A percentile compares a stretch with the other conserved stretches of the same genome.
phyloP scores from a whole-genome alignment of 2,329 filamentous ascomycete species.

The Xylariaceae sp. region DNA sequence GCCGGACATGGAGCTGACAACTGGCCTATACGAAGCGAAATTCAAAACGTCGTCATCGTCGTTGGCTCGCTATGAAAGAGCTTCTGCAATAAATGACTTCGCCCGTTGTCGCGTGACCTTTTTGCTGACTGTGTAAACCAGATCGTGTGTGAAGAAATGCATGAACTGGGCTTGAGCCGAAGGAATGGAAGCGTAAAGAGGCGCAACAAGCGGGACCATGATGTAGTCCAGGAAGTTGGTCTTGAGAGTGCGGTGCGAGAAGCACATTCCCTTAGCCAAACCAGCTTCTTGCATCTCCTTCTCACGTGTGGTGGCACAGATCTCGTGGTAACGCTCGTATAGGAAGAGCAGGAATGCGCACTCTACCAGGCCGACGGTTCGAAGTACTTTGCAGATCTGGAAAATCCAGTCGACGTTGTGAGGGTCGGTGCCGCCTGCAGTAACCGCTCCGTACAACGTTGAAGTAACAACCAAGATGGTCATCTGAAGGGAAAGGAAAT shows the following conservation, averaged over 20 bases:
- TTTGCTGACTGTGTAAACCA: conserved; percentile 68
- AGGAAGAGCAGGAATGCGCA: conserved; percentile 59
- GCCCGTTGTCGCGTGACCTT: conserved; percentile 55
- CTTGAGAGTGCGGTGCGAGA: conserved; percentile 53
- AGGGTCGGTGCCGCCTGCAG: conserved; percentile 46
- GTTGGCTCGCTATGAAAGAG: conserved; percentile 39
- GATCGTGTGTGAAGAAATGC: conserved; percentile 64
- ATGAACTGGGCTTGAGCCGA: conserved; percentile 61
- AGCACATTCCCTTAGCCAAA: conserved; percentile 59
- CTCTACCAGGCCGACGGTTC: conserved; percentile 56
- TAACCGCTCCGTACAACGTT: conserved; percentile 53
- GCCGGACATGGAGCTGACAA: conserved; percentile 10
- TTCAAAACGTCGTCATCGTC: conserved; percentile 7
- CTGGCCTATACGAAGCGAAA: conserved; percentile 18
- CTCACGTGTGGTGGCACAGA: conserved; percentile 55
- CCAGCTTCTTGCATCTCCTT: conserved; percentile 63
- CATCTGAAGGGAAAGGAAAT: conserved; percentile 65
- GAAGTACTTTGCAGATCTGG: conserved; percentile 52
- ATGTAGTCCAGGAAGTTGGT: conserved; percentile 58
- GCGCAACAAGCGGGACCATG: conserved; percentile 61
- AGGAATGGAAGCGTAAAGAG: conserved; percentile 62
- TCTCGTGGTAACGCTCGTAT: conserved; percentile 62
- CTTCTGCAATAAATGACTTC: conserved; percentile 39
- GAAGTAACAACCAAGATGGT: conserved; percentile 59
- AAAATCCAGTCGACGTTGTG: conserved; percentile 56